Evolutionary conservation across 768 basidiomycete species (phyloP).

Genomic region (Hydnum rufescens): DNA sequence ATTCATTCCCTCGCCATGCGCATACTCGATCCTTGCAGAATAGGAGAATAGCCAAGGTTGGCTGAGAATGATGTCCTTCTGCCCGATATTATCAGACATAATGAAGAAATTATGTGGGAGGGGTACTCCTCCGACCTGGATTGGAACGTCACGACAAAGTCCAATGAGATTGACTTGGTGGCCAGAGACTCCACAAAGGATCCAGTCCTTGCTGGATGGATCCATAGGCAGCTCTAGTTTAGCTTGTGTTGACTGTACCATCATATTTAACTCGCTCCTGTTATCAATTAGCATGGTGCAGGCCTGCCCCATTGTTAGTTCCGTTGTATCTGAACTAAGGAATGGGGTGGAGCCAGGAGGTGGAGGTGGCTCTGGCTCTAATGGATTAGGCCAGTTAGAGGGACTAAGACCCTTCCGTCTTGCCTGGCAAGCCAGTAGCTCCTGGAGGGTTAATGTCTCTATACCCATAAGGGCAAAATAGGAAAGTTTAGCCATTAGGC

Average conservation of each 20-base stretch:
- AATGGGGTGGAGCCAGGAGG: no score
- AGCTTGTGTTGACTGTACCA: neutral
- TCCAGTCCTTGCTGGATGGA: neutral
- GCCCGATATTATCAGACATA: neutral
- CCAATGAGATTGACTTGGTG: neutral
- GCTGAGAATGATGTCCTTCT: neutral
- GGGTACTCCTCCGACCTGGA: neutral
- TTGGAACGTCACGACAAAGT: neutral
- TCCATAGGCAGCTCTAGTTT: neutral
- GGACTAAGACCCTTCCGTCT: no score
- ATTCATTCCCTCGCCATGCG: neutral
- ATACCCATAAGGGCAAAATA: no score
- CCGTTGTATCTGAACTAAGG: no score
- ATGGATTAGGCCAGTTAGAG: no score
- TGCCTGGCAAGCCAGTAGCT: no score
- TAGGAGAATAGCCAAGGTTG: neutral
- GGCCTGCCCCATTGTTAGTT: neutral
- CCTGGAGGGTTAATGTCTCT: no score
- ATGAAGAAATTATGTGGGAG: neutral
- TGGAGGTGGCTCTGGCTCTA: no score
- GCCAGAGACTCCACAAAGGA: neutral
- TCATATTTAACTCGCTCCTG: neutral
- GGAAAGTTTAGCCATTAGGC: no score
- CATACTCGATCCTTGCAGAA: neutral
- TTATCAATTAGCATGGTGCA: neutral